These are phyloP conservation scores for Penicillium sp. DNA, from an alignment of 2,329 filamentous ascomycete genomes.

Conservation along the genomic window DNA sequence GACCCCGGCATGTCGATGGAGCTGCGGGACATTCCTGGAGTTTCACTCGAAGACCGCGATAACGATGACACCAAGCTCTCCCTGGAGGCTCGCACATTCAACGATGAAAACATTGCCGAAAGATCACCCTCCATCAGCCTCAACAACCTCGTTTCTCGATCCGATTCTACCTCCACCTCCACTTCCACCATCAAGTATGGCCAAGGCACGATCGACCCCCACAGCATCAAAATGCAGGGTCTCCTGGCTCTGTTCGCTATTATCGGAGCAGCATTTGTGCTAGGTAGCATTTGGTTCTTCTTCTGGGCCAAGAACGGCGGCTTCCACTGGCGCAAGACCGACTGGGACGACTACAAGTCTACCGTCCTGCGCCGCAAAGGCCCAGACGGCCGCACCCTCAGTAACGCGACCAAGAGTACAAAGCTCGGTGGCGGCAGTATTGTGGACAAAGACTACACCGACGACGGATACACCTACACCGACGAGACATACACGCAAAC, in stretches of 20 bases:
- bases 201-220: constrained; percentile 42
- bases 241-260: constrained; percentile 85
- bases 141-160: constrained; percentile 31
- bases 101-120: constrained; percentile 7
- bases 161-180: constrained; percentile 23
- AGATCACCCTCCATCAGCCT: constrained; percentile 24
- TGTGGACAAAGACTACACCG: constrained; percentile 64
- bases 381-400: constrained; percentile 82
- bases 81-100: neutral
- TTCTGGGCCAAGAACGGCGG: constrained; percentile 97
- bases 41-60: neutral
- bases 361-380: constrained; percentile 87
- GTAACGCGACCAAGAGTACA: constrained; percentile 78
- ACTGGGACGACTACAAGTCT: constrained; percentile 99
- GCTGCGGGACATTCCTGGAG: constrained; percentile 3
- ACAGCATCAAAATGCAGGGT: constrained; percentile 54
- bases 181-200: constrained; percentile 24
- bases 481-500: constrained; percentile 37
- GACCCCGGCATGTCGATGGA: constrained; percentile 26
- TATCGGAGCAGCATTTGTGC: constrained; percentile 73
- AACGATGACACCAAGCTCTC: constrained; percentile 1
- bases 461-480: constrained; percentile 58
- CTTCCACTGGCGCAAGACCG: constrained; percentile 78
- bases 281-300: constrained; percentile 91
- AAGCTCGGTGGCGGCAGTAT: constrained; percentile 82